Base-by-base conservation (phyloP, 2,329 filamentous ascomycete genomes). In the Hymenoscyphus albidus region DNA sequence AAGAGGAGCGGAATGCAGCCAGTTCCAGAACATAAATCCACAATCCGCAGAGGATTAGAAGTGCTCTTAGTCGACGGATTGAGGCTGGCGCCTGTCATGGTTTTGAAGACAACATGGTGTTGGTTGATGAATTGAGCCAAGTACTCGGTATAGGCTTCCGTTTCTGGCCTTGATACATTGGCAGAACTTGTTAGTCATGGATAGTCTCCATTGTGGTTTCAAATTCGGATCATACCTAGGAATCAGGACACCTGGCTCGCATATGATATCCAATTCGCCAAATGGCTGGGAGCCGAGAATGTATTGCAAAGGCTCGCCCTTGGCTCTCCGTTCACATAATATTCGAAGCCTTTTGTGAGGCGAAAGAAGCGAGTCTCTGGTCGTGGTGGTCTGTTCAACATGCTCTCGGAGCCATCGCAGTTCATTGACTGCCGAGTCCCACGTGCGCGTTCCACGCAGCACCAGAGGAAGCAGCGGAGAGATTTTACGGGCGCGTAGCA, bases 1-100 rank as follows among this genome's bases (percentile, higher is more conserved):
- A 97, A 81, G 2, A 92, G 83, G 9, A 98, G 83, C 0, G 92
- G 85, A 68, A 98, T 96, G 77, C 94, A 97, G 4, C 95, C 95
- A 5, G 91, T 92, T 10, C 95, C 95, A 0, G 92, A 93, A 76
- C 95, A 98, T 38, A 97, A 81, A 76, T 99, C 95, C 9, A 97
- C 76, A 51, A 98, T 80, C 13, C 82, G 83, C 13, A 96, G 70
- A 16, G 72, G 18, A 12, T 39, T 42, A 39, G 32, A 18, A 5
- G n/a, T 13, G 10, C 14, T 18, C 13, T 51, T n/a, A 10, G 18
- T 64, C 54, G 42, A n/a, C 54, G 51, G 22, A n/a, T 35, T 16
- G 35, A n/a, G 35, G n/a, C n/a, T 35, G 31, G 10, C 14, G 18
- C 5, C 6, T 38, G 22, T 7, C 18, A 5, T 10, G n/a, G 54